Evolutionary conservation across 163 green algal species (phyloP).

Genomic region (Chlamydomonas reinhardtii): DNA sequence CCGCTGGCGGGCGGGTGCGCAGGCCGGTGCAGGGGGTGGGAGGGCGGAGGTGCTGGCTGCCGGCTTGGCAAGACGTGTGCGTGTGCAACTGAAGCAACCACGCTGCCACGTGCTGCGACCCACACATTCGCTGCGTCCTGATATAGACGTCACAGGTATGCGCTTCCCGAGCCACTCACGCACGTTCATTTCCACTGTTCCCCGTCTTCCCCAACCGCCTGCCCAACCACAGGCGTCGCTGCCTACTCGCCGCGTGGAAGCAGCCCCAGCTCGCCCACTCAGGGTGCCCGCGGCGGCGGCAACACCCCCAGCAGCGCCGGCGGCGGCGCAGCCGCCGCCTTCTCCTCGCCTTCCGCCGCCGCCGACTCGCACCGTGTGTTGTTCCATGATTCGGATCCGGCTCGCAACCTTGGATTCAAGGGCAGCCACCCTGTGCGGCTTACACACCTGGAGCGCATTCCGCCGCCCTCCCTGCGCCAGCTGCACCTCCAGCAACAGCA

Average conservation of each 20-base stretch:
- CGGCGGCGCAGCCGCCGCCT: not conserved
- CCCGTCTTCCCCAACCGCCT: too few relatives aligned
- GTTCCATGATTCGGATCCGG: not conserved
- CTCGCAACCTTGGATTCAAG: slow-evolving; percentile 15
- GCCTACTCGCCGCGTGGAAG: not conserved
- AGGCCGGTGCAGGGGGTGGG: too few relatives aligned
- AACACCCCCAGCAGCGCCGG: not conserved
- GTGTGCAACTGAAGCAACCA: too few relatives aligned
- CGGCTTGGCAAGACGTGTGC: too few relatives aligned
- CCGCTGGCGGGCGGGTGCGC: too few relatives aligned
- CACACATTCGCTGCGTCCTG: too few relatives aligned
- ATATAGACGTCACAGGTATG: not conserved
- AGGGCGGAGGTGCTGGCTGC: too few relatives aligned
- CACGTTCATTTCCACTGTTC: too few relatives aligned
- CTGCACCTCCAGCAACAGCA: not conserved
- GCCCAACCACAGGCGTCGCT: not conserved
- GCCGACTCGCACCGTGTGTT: too few relatives aligned
- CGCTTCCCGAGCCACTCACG: not conserved
- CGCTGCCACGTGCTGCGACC: too few relatives aligned
- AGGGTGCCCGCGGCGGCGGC: not conserved
- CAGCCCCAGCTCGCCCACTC: not conserved
- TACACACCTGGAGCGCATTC: slow-evolving; percentile 13
- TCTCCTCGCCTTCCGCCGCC: too few relatives aligned
- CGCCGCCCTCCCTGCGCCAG: not conserved
- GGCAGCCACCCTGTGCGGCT: slow-evolving; percentile 26